Evolutionary conservation across 2,329 filamentous ascomycete species (phyloP).

Genomic region (Diplodia intermedia): DNA sequence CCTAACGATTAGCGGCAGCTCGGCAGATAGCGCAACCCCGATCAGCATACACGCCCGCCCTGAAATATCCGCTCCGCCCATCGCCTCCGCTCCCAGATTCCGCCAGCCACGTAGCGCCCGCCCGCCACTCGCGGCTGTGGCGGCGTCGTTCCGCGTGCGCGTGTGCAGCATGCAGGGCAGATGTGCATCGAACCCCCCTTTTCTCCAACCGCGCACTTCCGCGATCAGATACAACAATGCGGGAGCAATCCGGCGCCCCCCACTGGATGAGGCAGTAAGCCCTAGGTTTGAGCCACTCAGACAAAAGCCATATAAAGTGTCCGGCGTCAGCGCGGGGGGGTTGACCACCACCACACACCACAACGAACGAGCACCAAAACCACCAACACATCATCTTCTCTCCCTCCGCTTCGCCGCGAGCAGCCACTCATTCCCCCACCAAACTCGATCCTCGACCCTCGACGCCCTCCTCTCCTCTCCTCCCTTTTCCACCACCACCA

Average conservation of each 20-base stretch:
- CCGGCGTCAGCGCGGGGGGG: background rate
- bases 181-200: background rate
- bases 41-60: background rate
- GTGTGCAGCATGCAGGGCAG: background rate
- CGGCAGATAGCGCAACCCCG: background rate
- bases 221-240: background rate
- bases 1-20: conserved; percentile 3
- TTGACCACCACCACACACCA: background rate
- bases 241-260: background rate
- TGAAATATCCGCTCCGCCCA: conserved; percentile 12
- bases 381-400: background rate
- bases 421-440: background rate
- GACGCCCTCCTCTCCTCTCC: too few relatives aligned
- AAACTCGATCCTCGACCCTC: too few relatives aligned
- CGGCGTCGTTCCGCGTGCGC: conserved; percentile 24
- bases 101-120: conserved; percentile 16
- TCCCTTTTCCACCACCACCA: too few relatives aligned
- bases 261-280: background rate
- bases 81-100: background rate
- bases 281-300: background rate
- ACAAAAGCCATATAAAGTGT: background rate
- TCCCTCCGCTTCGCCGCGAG: too few relatives aligned
- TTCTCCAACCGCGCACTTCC: conserved; percentile 1
- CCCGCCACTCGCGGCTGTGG: background rate
- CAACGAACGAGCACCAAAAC: background rate